Evolutionary conservation across 176 grass and related monocot species (phyloP), one percentile per base, ranked within the genome.

Genomic region (Melocanna baccifera): DNA sequence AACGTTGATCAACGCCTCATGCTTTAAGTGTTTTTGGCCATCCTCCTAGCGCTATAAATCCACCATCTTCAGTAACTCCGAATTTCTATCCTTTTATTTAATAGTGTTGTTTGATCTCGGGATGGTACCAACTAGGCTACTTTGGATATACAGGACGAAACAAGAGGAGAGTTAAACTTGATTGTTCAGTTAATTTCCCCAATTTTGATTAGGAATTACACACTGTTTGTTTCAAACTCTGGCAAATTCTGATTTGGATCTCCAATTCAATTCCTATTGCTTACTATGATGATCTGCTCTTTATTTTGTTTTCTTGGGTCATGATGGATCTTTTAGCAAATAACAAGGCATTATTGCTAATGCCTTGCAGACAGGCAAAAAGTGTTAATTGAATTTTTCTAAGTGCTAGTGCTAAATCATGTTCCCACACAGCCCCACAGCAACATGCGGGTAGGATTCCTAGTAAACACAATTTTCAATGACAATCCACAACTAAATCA

Each of bases 401-500:
- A n/a, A 3, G 2, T 57, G 9, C 55, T 3, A 57, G 10, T 57
- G 55, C 22, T 57, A 57, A 57, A 57, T 57, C 20, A 10, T 57
- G 55, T 57, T 57, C 8, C 55, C 8, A 57, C 51, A 55, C 55
- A n/a, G 53, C 9, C 20, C 19, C 9, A 9, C 20, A 57, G 8
- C 55, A 57, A n/a, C 55, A 0, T 23, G 8, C 9, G 9, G 20
- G 20, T 57, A 57, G 15, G 48, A 51, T 6, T 18, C 15, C 7
- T 57, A 57, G 9, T 58, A 23, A 58, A 45, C 30, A 41, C 40
- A 11, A 29, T 7, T 77, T 50, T 48, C 51, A 51, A 56, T 34
- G 28, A 29, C 7, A 58, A 55, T 66, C 42, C 18, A 64, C 29
- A 78, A 57, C 46, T 87, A 77, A 65, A 77, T 66, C 69, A 52